A percentile compares a stretch with the other conserved stretches of the same genome.
These are phyloP conservation scores for Physcia stellaris DNA, from an alignment of 495 filamentous ascomycete species.

Conservation along the genomic window DNA sequence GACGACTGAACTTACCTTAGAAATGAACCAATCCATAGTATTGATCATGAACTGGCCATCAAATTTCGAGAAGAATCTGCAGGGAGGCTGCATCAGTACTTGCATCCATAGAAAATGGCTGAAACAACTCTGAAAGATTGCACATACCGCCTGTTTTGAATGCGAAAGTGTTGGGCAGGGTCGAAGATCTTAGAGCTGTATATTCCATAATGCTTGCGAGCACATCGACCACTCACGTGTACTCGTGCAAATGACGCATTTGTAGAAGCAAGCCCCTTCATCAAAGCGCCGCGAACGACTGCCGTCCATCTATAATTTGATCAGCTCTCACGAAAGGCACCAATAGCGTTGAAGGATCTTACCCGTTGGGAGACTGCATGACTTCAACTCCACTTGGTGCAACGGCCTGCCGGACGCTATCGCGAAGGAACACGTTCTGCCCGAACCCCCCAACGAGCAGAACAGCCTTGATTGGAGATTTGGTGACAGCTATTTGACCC, in stretches of 20 bases:
- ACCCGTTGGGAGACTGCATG: constrained; percentile 16
- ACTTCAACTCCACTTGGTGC: constrained; percentile 8
- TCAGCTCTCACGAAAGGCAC: neutral
- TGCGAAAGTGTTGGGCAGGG: constrained; percentile 14
- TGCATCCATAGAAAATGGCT: constrained; percentile 7
- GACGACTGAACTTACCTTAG: constrained; percentile 14
- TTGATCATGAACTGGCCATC: constrained; percentile 15
- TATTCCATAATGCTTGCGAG: constrained; percentile 28
- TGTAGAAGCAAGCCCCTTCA: constrained; percentile 21
- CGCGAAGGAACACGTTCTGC: constrained; percentile 44
- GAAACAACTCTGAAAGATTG: no score
- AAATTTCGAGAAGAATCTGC: constrained; percentile 11
- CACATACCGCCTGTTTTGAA: constrained; percentile 9
- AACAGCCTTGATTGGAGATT: constrained; percentile 31
- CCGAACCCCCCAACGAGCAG: constrained; percentile 57
- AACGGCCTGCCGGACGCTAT: constrained; percentile 9
- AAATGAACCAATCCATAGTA: constrained; percentile 22
- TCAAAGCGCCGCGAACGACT: constrained; percentile 28
- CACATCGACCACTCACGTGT: constrained; percentile 20
- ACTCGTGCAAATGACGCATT: constrained; percentile 11
- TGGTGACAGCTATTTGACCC: constrained; percentile 36
- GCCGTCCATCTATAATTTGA: constrained; percentile 20
- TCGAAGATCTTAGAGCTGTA: constrained; percentile 16
- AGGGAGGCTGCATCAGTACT: neutral
- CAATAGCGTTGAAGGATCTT: neutral